A percentile compares a stretch with the other conserved stretches of the same genome.
phyloP scores from a whole-genome alignment of 768 basidiomycete species.

The Suillus ampliporus region DNA sequence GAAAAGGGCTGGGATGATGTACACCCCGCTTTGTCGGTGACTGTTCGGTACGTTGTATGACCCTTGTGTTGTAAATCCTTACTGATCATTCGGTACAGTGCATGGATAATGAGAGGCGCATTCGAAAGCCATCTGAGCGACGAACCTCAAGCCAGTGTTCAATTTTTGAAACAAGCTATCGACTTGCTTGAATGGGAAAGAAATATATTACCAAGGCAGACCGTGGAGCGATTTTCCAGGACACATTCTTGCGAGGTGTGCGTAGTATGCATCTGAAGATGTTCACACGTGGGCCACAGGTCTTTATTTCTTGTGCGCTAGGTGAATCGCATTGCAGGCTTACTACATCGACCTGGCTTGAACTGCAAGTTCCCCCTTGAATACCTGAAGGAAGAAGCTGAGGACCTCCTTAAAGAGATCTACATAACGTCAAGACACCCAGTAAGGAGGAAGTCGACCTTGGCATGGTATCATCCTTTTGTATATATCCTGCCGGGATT shows the following conservation, averaged over 20 bases:
- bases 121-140: constrained; percentile 11
- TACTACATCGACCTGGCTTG: constrained; percentile 6
- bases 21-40: constrained; percentile 42
- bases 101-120: constrained; percentile 25
- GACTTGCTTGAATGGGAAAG: constrained; percentile 25
- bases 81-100: constrained; percentile 14
- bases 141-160: constrained; percentile 4
- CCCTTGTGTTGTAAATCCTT: background rate
- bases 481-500: constrained; percentile 17
- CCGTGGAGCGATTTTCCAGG: constrained; percentile 25
- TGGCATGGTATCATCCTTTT: constrained; percentile 21
- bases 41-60: constrained; percentile 39
- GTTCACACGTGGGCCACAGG: background rate
- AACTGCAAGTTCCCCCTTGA: constrained; percentile 17
- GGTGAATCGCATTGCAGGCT: background rate
- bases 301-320: background rate
- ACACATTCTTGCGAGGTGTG: constrained; percentile 19
- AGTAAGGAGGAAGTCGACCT: constrained; percentile 6
- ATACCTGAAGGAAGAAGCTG: constrained; percentile 24
- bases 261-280: constrained; percentile 11
- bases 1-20: constrained; percentile 32
- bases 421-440: background rate
- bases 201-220: constrained; percentile 16
- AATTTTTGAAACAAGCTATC: constrained; percentile 19
- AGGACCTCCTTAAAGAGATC: constrained; percentile 21